phyloP scores from a whole-genome alignment of 2,329 filamentous ascomycete genomes.

The Fusarium anthophilum region DNA sequence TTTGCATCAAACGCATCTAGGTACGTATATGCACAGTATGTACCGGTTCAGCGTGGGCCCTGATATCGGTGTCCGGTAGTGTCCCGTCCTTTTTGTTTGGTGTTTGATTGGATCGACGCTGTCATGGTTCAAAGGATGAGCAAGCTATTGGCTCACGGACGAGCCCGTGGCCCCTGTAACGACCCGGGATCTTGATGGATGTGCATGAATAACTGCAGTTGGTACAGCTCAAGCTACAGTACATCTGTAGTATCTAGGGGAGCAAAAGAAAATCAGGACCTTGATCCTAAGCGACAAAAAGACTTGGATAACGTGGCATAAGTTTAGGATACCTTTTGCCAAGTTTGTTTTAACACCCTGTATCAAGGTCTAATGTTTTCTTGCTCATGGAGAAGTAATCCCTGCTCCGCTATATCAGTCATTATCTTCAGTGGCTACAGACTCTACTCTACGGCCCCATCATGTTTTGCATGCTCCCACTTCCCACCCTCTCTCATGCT shows the following conservation, averaged over 20 bases:
- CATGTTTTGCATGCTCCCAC: conserved; percentile 19
- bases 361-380: too few relatives aligned
- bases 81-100: conserved; percentile 21
- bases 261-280: too few relatives aligned
- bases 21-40: neutral
- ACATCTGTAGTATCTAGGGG: neutral
- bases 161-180: conserved; percentile 9
- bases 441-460: conserved; percentile 1
- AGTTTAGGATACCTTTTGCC: too few relatives aligned
- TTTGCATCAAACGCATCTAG: neutral
- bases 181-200: conserved; percentile 15
- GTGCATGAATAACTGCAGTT: conserved; percentile 12
- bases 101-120: conserved; percentile 27
- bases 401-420: neutral
- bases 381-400: neutral
- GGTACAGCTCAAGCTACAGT: neutral
- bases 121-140: neutral
- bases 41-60: neutral
- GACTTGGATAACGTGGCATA: too few relatives aligned
- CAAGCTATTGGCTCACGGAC: conserved; percentile 29
- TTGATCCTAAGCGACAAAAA: too few relatives aligned
- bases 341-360: too few relatives aligned
- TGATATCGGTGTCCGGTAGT: conserved; percentile 14
- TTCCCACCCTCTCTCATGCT: neutral
- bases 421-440: neutral